These are phyloP conservation scores for Candida nemodendra DNA, from an alignment of 805 yeast genomes.

Conservation along the genomic window DNA sequence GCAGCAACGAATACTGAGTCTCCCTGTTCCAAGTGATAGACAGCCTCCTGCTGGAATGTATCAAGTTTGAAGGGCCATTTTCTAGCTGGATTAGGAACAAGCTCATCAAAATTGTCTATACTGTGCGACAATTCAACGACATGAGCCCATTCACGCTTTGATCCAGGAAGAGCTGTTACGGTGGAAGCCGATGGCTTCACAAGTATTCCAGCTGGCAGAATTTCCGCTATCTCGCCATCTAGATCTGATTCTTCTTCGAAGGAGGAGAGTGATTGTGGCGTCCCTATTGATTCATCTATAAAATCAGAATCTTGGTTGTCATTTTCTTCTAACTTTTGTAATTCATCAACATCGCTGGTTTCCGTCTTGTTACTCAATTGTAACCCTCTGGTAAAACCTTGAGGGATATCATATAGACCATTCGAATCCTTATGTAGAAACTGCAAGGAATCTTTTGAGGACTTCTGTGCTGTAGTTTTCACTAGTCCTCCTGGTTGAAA, in stretches of 20 bases:
- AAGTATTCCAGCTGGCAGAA: slow-evolving; percentile 28
- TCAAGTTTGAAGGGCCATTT: slow-evolving; percentile 95
- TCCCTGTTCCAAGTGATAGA: slow-evolving; percentile 93
- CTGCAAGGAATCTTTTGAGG: slow-evolving; percentile 33
- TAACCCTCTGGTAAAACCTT: slow-evolving; percentile 78
- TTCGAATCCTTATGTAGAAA: slow-evolving; percentile 62
- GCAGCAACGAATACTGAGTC: slow-evolving; percentile 99
- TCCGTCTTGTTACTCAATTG: slow-evolving; percentile 18
- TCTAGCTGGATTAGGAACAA: slow-evolving; percentile 91
- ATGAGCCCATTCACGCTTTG: slow-evolving; percentile 83
- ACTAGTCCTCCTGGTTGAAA: slow-evolving; percentile 86
- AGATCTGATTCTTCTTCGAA: slow-evolving; percentile 15
- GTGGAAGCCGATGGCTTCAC: slow-evolving; percentile 23
- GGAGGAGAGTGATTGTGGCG: slow-evolving; percentile 4
- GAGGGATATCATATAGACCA: slow-evolving; percentile 82
- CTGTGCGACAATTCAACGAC: slow-evolving; percentile 83
- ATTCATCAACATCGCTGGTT: slow-evolving; percentile 10
- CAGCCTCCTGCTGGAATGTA: slow-evolving; percentile 94
- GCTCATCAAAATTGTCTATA: slow-evolving; percentile 78
- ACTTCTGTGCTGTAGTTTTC: slow-evolving; percentile 5
- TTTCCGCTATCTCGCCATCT: slow-evolving; percentile 28
- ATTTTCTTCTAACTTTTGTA: slow-evolving; percentile 8
- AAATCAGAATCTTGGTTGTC: slow-evolving; percentile 10
- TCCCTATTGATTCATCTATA: too few relatives aligned
- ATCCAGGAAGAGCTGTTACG: slow-evolving; percentile 9